Base-by-base conservation (phyloP, 805 yeast species). In the Wickerhamiella shivajii region DNA sequence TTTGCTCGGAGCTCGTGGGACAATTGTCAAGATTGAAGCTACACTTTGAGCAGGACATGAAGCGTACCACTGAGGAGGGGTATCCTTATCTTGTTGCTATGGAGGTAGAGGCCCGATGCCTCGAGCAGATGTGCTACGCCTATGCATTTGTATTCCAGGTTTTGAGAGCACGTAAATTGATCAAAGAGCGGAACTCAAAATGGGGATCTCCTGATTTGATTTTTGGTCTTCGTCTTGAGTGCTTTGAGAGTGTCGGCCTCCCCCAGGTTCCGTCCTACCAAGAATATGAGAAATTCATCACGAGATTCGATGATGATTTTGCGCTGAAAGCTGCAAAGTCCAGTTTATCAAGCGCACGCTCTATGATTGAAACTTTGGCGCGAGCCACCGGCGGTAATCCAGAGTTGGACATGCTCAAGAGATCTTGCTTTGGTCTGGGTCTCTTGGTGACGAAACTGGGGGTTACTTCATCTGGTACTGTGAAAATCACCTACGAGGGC, bases 181-280 rank as follows among this genome's bases (percentile, higher is more conserved):
- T 30, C 8, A 21, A 37, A 4, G 47, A 47, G 13, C 24, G 36
- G 11, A 19, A 16, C 17, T 6, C 32, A 5, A 15, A 27, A 14
- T 35, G 33, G 34, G 34, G 54, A 3, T 23, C 42, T 3, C 39
- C 44, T 2, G 56, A 56, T 29, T 41, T 59, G 23, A 49, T 67
- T 12, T 74, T 65, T 48, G 56, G 64, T 7, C 56, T 83, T 29
- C 67, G 93, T 43, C 65, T 81, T 67, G 83, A 81, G 51, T 73
- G 90, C 3, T 80, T 77, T 58, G 68, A 76, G 15, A 67, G 83
- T 0, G 76, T 84, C 14, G 93, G 92, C 1, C 71, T 72, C 8
- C 95, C 95, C 1, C 65, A 63, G 18, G 46, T 70, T 26, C 84
- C 87, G 3, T 49, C 60, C 0, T 74, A 55, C 43, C 53, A 46